Evolutionary conservation across 1,284 basidiomycete species (phyloP), one percentile per base, ranked within the genome.

Genomic region (Apiotrichum laibachii): DNA sequence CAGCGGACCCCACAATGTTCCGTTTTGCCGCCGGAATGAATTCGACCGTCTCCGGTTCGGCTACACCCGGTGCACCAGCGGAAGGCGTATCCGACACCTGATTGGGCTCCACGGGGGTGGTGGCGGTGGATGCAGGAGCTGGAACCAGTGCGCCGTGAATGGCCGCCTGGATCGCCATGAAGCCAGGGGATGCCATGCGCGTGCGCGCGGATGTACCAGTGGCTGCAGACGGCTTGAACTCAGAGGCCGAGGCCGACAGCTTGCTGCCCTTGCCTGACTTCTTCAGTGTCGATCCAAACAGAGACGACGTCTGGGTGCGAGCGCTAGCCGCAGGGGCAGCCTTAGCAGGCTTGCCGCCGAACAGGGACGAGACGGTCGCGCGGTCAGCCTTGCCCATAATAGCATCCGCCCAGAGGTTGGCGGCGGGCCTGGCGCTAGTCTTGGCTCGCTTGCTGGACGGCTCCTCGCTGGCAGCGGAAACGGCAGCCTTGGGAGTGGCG

Each of bases 1-100:
- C 35, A 11, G 53, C 51, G 53, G 62, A 54, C 26, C 49, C 39
- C 9, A 82, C 72, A 5, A 83, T 69, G 35, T 55, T 64, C 42
- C 71, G 59, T 40, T 63, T 81, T 39, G 48, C 58, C 56, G 62
- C 56, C 56, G 88, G 87, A n/a, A 89, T 79, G 64, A 85, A 89
- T 8, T 88, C 83, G 9, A 89, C 83, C 72, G 89, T 86, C 49
- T 84, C 81, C 55, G 84, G 82, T 11, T 65, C 67, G 2, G 60
- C 56, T 18, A 53, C 21, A 9, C 33, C n/a, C 45, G 55, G 33
- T 19, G 19, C 22, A 16, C 18, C 42, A n/a, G 34, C 34, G 13
- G 39, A 11, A 40, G 11, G 18, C 42, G 42, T 19, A 46, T n/a
- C 40, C 45, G 16, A 21, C 15, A 39, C 16, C n/a, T 34, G 18